Evolutionary conservation across 768 basidiomycete genomes (phyloP).

Genomic region (Mycena crocata): DNA sequence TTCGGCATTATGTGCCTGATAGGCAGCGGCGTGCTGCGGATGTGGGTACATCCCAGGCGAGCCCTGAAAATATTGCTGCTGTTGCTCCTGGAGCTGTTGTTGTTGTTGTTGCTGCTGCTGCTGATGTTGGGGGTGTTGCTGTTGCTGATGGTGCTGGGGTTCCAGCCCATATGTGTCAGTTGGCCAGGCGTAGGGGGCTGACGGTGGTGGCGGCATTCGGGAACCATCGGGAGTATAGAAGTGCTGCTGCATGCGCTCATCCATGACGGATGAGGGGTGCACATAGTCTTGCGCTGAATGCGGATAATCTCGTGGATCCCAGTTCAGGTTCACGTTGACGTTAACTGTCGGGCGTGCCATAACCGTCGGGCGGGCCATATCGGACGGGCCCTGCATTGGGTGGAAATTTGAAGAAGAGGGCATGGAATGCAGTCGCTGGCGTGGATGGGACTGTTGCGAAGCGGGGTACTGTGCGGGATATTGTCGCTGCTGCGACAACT

Average conservation of each 20-base stretch:
- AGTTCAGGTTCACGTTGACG: conserved; percentile 27
- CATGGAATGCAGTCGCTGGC: conserved; percentile 30
- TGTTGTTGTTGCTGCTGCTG: conserved; percentile 21
- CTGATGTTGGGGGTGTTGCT: conserved; percentile 34
- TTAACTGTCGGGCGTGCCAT: conserved; percentile 21
- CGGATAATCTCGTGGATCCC: conserved; percentile 23
- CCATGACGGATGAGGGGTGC: conserved; percentile 4
- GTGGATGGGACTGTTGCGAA: conserved; percentile 26
- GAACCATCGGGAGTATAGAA: conserved; percentile 15
- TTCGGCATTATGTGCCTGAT: conserved; percentile 50
- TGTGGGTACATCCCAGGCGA: conserved; percentile 28
- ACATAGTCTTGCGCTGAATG: conserved; percentile 26
- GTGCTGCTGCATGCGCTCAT: conserved; percentile 21
- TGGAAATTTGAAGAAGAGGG: conserved; percentile 32
- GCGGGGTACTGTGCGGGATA: conserved; percentile 16
- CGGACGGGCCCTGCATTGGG: background rate
- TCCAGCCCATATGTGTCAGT: conserved; percentile 15
- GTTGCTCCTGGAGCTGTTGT: conserved; percentile 35
- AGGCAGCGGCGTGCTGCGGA: conserved; percentile 32
- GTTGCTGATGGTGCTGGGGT: conserved; percentile 17
- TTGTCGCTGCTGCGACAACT: conserved; percentile 1
- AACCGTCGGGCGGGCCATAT: conserved; percentile 9
- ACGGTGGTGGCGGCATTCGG: conserved; percentile 15
- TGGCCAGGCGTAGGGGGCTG: conserved; percentile 30
- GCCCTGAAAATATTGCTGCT: conserved; percentile 26